phyloP scores from a whole-genome alignment of 768 basidiomycete genomes.

The Pisolithus orientalis region DNA sequence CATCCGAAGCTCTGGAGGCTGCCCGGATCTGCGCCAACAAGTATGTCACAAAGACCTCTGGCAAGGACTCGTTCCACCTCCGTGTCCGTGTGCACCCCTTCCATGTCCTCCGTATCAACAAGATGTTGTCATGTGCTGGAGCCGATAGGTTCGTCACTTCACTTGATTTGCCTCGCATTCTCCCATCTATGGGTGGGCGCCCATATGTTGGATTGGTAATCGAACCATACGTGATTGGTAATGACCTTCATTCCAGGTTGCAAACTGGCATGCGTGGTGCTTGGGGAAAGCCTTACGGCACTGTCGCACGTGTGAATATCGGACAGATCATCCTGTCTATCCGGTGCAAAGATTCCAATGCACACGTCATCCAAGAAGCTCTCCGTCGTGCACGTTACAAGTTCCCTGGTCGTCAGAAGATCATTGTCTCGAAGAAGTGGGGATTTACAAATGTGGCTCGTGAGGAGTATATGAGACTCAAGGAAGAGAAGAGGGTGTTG shows the following conservation, averaged over 20 bases:
- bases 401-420: slow-evolving; percentile 98
- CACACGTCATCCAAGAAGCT: slow-evolving; percentile 89
- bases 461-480: slow-evolving; percentile 81
- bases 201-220: not conserved
- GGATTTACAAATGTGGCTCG: slow-evolving; percentile 95
- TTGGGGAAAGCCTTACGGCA: slow-evolving; percentile 98
- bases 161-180: not conserved
- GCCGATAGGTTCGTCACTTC: slow-evolving; percentile 77
- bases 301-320: slow-evolving; percentile 93
- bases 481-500: slow-evolving; percentile 85
- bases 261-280: slow-evolving; percentile 99
- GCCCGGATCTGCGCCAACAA: slow-evolving; percentile 99
- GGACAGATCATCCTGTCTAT: slow-evolving; percentile 92
- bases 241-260: slow-evolving; percentile 40
- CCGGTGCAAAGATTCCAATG: slow-evolving; percentile 86
- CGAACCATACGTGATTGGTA: not conserved
- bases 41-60: slow-evolving; percentile 95
- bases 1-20: slow-evolving; percentile 92
- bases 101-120: slow-evolving; percentile 99
- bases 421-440: slow-evolving; percentile 97
- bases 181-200: not conserved
- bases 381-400: slow-evolving; percentile 98
- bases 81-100: slow-evolving; percentile 96
- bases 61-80: slow-evolving; percentile 99
- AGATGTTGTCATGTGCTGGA: slow-evolving; percentile 99